These are phyloP conservation scores for Didymella lethalis DNA, from an alignment of 2,329 filamentous ascomycete genomes.

Conservation along the genomic window DNA sequence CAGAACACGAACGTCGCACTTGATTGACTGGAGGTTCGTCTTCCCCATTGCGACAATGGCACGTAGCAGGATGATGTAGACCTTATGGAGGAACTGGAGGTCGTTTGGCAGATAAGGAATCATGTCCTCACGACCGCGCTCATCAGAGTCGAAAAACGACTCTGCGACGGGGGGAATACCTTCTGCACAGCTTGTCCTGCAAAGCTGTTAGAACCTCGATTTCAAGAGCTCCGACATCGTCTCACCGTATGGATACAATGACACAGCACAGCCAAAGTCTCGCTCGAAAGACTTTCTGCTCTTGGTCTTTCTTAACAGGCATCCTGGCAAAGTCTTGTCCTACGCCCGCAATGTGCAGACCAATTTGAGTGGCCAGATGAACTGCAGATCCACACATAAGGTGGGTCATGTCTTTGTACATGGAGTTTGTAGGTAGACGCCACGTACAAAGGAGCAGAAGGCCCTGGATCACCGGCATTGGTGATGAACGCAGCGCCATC, in stretches of 20 bases:
- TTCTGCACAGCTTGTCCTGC: constrained; percentile 44
- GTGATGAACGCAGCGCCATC: constrained; percentile 48
- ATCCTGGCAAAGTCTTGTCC: constrained; percentile 53
- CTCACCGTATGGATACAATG: constrained; percentile 49
- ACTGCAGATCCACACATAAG: constrained; percentile 52
- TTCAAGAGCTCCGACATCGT: background rate
- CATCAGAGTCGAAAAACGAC: constrained; percentile 45
- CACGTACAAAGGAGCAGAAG: constrained; percentile 53
- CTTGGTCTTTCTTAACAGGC: constrained; percentile 46
- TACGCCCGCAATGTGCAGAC: constrained; percentile 50
- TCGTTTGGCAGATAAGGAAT: constrained; percentile 41
- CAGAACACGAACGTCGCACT: constrained; percentile 42
- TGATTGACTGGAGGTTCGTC: constrained; percentile 43
- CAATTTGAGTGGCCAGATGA: constrained; percentile 53
- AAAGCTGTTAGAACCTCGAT: constrained; percentile 20
- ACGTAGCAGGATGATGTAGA: constrained; percentile 45
- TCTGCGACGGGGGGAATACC: constrained; percentile 49
- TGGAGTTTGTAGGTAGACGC: constrained; percentile 53
- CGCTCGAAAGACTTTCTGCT: constrained; percentile 47
- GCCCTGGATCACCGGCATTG: constrained; percentile 52
- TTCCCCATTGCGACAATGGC: constrained; percentile 47
- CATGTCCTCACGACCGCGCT: constrained; percentile 45
- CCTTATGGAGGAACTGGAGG: constrained; percentile 46
- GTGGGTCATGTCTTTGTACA: constrained; percentile 53
- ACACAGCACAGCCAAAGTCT: constrained; percentile 50